Evolutionary conservation across 768 basidiomycete genomes (phyloP), one percentile per base, ranked within the genome.

Genomic region (Xerocomus brunneocitrinus): DNA sequence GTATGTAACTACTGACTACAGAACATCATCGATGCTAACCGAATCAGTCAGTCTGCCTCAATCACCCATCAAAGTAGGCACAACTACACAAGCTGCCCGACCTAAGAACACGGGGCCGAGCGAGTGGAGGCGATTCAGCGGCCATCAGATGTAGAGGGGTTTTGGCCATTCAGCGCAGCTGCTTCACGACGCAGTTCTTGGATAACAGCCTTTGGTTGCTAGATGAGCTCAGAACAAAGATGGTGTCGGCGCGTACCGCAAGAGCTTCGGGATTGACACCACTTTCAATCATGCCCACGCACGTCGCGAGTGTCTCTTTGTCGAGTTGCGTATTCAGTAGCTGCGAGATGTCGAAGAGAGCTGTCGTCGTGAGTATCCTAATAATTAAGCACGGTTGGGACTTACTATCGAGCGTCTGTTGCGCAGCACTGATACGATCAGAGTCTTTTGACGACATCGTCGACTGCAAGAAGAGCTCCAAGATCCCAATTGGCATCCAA

Each of bases 231-330:
- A 47, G 42, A 32, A 16, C n/a, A 36, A 35, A 12, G 7, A 16
- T 42, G 13, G n/a, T 13, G 45, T 35, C 27, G 36, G 13, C 7
- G 72, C 84, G 50, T 66, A 95, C 93, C 61, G 92, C 93, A 43
- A 95, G 76, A 0, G 91, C 92, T 63, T 95, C 91, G 10, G 93
- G 91, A 68, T 95, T 95, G 44, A 89, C 89, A 16, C 93, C 93
- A 56, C 82, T 85, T 72, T 95, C 93, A 61, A 95, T 92, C 87
- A 95, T 85, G 38, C 85, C 80, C 24, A 95, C 84, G 67, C 93
- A 95, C 25, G 89, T 93, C 34, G 88, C 91, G n/a, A 95, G 80
- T 3, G 90, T 91, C 65, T 92, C 89, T 62, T 89, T 91, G 73
- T 95, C 91, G 39, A 95, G 77, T 53, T 86, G 82, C 0, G 93